A percentile compares a stretch with the other conserved stretches of the same genome.
These are phyloP conservation scores for Russula brevipes DNA, from an alignment of 768 basidiomycete species.

Conservation along the genomic window DNA sequence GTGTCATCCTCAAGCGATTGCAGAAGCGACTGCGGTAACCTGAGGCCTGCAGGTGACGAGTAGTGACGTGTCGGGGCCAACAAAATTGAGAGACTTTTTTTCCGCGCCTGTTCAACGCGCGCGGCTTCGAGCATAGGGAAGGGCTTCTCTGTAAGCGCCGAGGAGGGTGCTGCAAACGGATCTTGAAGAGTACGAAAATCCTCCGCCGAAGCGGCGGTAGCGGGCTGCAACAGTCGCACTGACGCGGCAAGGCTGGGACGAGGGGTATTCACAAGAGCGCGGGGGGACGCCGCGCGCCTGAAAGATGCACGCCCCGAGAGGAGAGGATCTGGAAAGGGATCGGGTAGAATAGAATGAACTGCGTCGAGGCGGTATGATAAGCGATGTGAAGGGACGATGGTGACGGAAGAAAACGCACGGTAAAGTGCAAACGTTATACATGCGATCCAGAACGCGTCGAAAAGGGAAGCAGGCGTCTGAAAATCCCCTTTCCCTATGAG, in stretches of 20 bases:
- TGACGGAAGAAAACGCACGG: conserved; percentile 9
- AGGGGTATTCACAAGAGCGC: neutral
- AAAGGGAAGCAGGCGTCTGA: conserved; percentile 21
- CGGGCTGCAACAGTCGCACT: neutral
- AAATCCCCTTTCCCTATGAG: conserved; percentile 23
- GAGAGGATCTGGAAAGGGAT: conserved; percentile 4
- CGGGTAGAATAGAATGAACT: conserved; percentile 19
- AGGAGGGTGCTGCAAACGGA: conserved; percentile 18
- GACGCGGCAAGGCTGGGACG: conserved; percentile 7
- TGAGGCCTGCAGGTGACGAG: conserved; percentile 18
- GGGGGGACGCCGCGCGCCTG: neutral
- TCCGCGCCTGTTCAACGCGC: conserved; percentile 13
- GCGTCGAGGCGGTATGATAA: conserved; percentile 2
- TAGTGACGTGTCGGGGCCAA: conserved; percentile 3
- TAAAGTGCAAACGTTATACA: conserved; percentile 19
- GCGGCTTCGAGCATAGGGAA: conserved; percentile 16
- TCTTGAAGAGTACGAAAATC: conserved; percentile 20
- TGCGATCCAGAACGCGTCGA: conserved; percentile 16
- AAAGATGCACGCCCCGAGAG: neutral
- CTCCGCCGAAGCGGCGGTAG: conserved; percentile 1
- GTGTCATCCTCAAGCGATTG: conserved; percentile 10
- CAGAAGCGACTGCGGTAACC: neutral
- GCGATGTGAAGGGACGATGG: neutral
- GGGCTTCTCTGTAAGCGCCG: conserved; percentile 14
- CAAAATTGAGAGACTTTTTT: conserved; percentile 15